These are phyloP conservation scores for Pseudozyma thailandica DNA, from an alignment of 1,284 basidiomycete genomes.

Conservation along the genomic window DNA sequence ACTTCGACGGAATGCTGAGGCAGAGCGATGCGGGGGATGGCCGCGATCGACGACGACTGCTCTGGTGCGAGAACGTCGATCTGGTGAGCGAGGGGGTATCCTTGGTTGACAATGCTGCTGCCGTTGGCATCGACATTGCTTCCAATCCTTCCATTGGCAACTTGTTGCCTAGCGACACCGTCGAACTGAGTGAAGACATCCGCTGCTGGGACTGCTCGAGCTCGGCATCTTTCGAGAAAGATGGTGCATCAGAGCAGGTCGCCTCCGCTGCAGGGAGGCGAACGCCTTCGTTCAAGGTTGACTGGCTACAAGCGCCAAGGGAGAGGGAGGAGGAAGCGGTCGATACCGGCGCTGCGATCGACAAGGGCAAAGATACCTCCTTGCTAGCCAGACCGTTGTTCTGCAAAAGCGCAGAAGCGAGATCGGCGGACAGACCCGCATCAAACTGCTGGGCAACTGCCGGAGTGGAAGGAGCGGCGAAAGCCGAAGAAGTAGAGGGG, in stretches of 20 bases:
- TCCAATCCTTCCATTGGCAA: slow-evolving; percentile 21
- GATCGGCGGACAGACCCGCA: slow-evolving; percentile 28
- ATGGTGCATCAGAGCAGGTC: slow-evolving; percentile 53
- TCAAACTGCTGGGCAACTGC: slow-evolving; percentile 27
- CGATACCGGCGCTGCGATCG: slow-evolving; percentile 59
- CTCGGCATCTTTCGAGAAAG: slow-evolving; percentile 35
- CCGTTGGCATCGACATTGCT: slow-evolving; percentile 51
- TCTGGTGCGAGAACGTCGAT: slow-evolving; percentile 27
- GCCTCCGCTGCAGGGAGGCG: slow-evolving; percentile 67
- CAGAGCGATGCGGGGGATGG: slow-evolving; percentile 24
- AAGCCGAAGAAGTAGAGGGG: slow-evolving; percentile 20
- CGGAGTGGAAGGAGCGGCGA: slow-evolving; percentile 27
- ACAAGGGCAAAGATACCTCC: slow-evolving; percentile 30
- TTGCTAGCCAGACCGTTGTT: slow-evolving; percentile 27
- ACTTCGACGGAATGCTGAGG: slow-evolving; percentile 37
- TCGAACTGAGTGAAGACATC: slow-evolving; percentile 50
- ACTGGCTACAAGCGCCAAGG: slow-evolving; percentile 24
- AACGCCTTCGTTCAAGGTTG: slow-evolving; percentile 53
- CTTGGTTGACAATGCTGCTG: slow-evolving; percentile 57
- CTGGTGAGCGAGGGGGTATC: slow-evolving; percentile 29
- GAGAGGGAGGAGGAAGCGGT: slow-evolving; percentile 41
- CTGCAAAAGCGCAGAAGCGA: slow-evolving; percentile 34
- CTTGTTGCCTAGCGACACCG: slow-evolving; percentile 21
- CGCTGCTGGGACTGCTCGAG: slow-evolving; percentile 62
- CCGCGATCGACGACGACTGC: slow-evolving; percentile 42